A percentile compares a stretch with the other conserved stretches of the same genome.
phyloP scores from a whole-genome alignment of 2,329 filamentous ascomycete species.

The Pseudocercospora musae region DNA sequence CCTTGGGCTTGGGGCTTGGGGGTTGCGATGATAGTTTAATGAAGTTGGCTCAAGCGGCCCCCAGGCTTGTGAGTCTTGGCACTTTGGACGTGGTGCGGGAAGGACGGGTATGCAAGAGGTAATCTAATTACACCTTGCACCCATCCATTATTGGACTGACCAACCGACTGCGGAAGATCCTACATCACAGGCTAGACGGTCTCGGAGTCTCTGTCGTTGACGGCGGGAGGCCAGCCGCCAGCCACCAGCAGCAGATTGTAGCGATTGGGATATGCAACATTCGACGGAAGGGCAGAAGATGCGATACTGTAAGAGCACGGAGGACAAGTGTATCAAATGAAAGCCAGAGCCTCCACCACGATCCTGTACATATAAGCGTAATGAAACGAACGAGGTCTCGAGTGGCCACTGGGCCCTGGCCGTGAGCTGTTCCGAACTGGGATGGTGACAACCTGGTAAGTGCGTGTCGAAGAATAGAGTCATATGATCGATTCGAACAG shows the following conservation, averaged over 20 bases:
- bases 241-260: background rate
- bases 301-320: no score
- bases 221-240: background rate
- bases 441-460: constrained; percentile 1
- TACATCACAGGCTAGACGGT: background rate
- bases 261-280: no score
- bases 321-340: background rate
- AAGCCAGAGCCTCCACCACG: background rate
- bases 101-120: constrained; percentile 1
- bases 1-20: constrained; percentile 3
- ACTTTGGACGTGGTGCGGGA: background rate
- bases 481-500: no score
- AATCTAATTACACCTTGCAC: constrained; percentile 4
- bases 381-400: background rate
- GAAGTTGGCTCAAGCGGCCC: background rate
- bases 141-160: constrained; percentile 8
- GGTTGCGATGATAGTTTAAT: constrained; percentile 13
- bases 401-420: no score
- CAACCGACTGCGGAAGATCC: background rate
- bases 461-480: constrained; percentile 2
- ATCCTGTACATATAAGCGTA: constrained; percentile 1
- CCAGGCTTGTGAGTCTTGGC: background rate
- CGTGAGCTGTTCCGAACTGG: background rate
- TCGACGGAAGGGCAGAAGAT: no score
- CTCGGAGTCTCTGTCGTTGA: background rate